Percentiles rank a stretch among this genome's conserved stretches.
Evolutionary conservation across 2,329 filamentous ascomycete genomes (phyloP).

Genomic region (Tolypocladium capitatum): DNA sequence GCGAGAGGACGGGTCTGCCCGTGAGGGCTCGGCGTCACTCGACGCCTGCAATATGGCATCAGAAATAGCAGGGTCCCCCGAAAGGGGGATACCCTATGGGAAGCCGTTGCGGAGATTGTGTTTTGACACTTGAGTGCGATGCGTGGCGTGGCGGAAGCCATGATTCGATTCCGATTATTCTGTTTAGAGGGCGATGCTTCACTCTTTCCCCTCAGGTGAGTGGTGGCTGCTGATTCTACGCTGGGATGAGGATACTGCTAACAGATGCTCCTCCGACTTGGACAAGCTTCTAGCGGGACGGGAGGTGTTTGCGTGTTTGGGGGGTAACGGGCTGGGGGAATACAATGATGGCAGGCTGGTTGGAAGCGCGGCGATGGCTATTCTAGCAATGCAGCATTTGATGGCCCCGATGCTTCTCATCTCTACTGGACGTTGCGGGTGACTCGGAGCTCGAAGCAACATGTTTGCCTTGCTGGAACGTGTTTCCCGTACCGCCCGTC

Average conservation of each 20-base stretch:
- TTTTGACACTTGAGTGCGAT: conserved; percentile 12
- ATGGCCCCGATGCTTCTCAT: neutral
- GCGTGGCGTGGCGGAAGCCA: conserved; percentile 10
- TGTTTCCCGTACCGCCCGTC: neutral
- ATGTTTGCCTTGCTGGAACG: neutral
- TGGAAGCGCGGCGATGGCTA: neutral
- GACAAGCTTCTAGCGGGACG: neutral
- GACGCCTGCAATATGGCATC: conserved; percentile 11
- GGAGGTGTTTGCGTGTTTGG: neutral
- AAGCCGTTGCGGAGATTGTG: conserved; percentile 13
- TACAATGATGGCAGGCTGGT: neutral
- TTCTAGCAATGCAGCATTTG: neutral
- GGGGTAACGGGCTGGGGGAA: neutral
- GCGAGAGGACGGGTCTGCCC: conserved; percentile 11
- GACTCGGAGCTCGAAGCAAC: neutral
- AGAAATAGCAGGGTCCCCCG: conserved; percentile 9
- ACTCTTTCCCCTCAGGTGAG: conserved; percentile 8
- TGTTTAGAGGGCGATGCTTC: conserved; percentile 11
- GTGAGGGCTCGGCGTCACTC: conserved; percentile 10
- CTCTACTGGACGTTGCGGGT: neutral
- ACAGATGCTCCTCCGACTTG: neutral
- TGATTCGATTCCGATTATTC: conserved; percentile 14
- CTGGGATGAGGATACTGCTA: conserved; percentile 2
- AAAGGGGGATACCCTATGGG: conserved; percentile 6
- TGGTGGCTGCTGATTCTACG: neutral